These are phyloP conservation scores for Trifolium subterraneum DNA, from an alignment of 306 rosid species.

Conservation along the genomic window DNA sequence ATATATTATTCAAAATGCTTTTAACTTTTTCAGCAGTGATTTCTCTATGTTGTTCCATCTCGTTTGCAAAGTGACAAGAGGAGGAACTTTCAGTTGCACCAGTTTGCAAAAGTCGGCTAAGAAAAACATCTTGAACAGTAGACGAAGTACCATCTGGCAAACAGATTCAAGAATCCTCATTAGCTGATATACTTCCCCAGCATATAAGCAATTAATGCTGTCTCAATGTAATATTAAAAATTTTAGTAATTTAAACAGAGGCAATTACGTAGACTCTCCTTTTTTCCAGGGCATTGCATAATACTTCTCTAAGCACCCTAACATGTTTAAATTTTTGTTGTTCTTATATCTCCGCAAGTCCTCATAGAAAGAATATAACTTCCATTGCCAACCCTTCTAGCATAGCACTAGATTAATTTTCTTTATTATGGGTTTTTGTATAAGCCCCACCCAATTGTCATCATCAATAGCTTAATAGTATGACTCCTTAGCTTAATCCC, in stretches of 20 bases:
- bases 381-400: not conserved
- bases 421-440: not conserved
- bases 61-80: constrained; percentile 40
- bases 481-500: constrained; percentile 5
- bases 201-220: constrained; percentile 8
- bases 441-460: not conserved
- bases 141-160: constrained; percentile 67
- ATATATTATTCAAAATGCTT: constrained; percentile 53
- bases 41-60: constrained; percentile 56
- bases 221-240: constrained; percentile 20
- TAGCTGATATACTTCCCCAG: constrained; percentile 25
- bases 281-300: constrained; percentile 3
- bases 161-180: constrained; percentile 40
- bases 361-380: not conserved
- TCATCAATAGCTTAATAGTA: not conserved
- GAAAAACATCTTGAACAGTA: constrained; percentile 68
- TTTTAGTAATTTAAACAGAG: not conserved
- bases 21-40: constrained; percentile 47
- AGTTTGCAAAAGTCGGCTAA: constrained; percentile 72
- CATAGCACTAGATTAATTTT: not conserved
- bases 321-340: not conserved
- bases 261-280: not conserved
- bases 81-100: constrained; percentile 96
- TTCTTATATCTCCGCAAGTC: constrained; percentile 1
- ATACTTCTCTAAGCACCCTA: constrained; percentile 3